Evolutionary conservation across 2,329 filamentous ascomycete genomes (phyloP), one percentile per base, ranked within the genome.

Genomic region (Colletotrichum musae): DNA sequence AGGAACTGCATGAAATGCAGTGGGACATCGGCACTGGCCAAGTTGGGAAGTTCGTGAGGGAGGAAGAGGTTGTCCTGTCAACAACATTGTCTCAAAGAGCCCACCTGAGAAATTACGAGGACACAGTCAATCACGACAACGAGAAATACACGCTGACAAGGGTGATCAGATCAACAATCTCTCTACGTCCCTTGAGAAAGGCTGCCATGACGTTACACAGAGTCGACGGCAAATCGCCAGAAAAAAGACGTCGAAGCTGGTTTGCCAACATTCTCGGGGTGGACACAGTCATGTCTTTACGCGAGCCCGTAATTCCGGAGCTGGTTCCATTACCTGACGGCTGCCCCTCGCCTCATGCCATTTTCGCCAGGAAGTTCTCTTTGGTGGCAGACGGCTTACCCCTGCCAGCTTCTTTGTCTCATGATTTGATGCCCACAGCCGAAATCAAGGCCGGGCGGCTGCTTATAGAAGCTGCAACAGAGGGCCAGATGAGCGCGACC

Each of bases 311-410:
- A 13, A 53, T 64, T 39, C 52, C 21, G n/a, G 24, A 68, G 13
- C 70, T 72, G 12, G 70, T 78, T 12, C 76, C 79, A 43, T 75
- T 80, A 51, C 79, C 80, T 5, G 73, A 75, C n/a, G 80, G 78
- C 7, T 77, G 75, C 54, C 73, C 80, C 21, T 78, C 84, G 51
- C 83, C 83, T 3, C 82, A 85, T 66, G 81, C 81, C 13, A 82
- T 81, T 53, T 85, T 85, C 70, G 83, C 82, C 6, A 76, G 83
- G 61, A 85, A 85, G 63, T 79, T 80, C 64, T 76, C 76, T 5
- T 70, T 85, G 15, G 75, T 83, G 39, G 76, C 77, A 3, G 73
- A 74, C 41, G 74, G 74, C 6, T 73, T 77, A 13, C 75, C 75
- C 18, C 67, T 84, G 36, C 80, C 81, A 13, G 71, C 76, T 24